Evolutionary conservation across 306 rosid species (phyloP), one percentile per base, ranked within the genome.

Genomic region (Cucurbita argyrosperma): DNA sequence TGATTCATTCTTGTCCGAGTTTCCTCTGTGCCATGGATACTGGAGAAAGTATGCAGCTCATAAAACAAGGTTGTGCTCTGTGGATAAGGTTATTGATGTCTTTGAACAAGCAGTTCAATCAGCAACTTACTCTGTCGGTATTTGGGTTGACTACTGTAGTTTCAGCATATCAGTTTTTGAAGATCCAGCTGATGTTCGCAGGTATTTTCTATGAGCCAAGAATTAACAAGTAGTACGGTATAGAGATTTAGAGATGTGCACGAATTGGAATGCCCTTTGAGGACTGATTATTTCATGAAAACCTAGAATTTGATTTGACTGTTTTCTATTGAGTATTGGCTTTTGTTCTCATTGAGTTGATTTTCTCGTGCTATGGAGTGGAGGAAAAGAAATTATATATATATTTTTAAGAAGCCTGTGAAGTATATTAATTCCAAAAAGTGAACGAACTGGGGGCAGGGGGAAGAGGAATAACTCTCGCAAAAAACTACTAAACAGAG

Each of bases 21-120:
- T 84, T 74, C 96, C 98, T 59, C 72, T 93, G 83, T 93, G 98
- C 86, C 82, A 87, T 74, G 93, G 96, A 74, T 93, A 93, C 76
- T 93, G 97, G 98, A 81, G 88, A 82, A 89, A 83, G 78, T 93
- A 89, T 65, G 96, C 88, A 54, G 80, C 80, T 39, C 96, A 85
- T 74, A 86, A 83, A 86, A 9, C 82, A 49, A 79, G 80, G 57
- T 52, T 89, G 73, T 84, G 88, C 81, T 76, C 88, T 4, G 54
- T 76, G 39, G 98, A 88, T 69, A 85, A 84, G 84, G 96, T 80
- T 81, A 87, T 87, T 81, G 87, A 90, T 76, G 83, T 93, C 57
- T 93, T 93, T 69, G 98, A 93, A 71, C 83, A 77, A 74, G 93
- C 93, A 50, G 87, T 88, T 57, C 84, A 76, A 50, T 87, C 88